Percentiles rank a stretch among this genome's conserved stretches.
These are phyloP conservation scores for Salvia rosmarinus DNA, from an alignment of 257 asterid genomes.

Conservation along the genomic window DNA sequence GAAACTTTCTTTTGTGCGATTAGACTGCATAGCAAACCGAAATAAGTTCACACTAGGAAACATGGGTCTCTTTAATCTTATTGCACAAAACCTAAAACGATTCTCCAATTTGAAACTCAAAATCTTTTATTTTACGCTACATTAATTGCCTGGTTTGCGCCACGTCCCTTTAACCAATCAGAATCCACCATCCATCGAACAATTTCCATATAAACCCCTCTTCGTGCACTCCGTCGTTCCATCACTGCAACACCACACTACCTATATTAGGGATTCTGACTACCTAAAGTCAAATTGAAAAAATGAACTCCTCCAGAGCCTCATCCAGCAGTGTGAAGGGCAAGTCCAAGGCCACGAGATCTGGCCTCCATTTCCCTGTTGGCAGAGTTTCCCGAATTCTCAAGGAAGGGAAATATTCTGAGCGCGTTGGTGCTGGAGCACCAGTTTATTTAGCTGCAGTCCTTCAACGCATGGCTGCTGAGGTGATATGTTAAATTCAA, in stretches of 20 bases:
- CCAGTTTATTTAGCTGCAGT: constrained; percentile 47
- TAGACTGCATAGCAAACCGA: not conserved
- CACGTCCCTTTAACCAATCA: constrained; percentile 39
- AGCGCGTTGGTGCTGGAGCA: constrained; percentile 37
- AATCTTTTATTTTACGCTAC: not conserved
- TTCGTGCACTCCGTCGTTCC: constrained; percentile 2
- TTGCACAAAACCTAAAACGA: not conserved
- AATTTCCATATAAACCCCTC: constrained; percentile 28
- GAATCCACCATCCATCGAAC: not conserved
- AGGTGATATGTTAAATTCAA: constrained; percentile 23
- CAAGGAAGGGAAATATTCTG: constrained; percentile 39
- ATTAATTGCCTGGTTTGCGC: constrained; percentile 8
- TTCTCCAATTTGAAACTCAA: constrained; percentile 6
- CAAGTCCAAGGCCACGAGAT: constrained; percentile 28
- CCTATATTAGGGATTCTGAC: not conserved
- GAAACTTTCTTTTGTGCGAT: not conserved
- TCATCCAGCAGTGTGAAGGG: constrained; percentile 19
- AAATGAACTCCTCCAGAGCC: constrained; percentile 7
- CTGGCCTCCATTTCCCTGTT: constrained; percentile 44
- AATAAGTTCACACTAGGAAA: not conserved
- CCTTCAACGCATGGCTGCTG: constrained; percentile 45
- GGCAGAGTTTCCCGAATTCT: constrained; percentile 40
- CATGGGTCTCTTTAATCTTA: not conserved
- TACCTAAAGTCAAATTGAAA: constrained; percentile 9
- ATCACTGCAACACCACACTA: constrained; percentile 11